Evolutionary conservation across 2,329 filamentous ascomycete genomes (phyloP), one percentile per base, ranked within the genome.

Genomic region (Aureobasidium subglaciale): DNA sequence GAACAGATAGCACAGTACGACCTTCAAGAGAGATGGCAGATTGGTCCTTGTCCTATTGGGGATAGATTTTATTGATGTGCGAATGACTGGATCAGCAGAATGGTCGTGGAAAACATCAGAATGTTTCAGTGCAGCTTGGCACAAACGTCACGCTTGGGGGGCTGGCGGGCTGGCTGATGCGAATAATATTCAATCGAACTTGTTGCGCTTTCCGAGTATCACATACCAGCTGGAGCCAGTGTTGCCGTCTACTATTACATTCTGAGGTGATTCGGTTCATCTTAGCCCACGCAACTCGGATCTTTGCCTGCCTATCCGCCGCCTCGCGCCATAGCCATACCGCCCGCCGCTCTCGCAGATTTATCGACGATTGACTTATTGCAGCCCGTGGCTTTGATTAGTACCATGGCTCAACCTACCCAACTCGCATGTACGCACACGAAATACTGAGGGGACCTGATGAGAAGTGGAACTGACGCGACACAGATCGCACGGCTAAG

Each of bases 351-450:
- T 45, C 46, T 40, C 35, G 34, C 48, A 38, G 24, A 41, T 29
- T 40, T 24, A 35, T 41, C 30, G 34, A 48, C 42, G n/a, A 48
- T 40, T 41, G 34, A 56, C 22, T 40, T 41, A 24, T 49, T 52
- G 48, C 25, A 52, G 49, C 41, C 48, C 56, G 56, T 57, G 56
- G 37, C 56, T 57, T 57, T 57, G 38, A 85, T 83, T 90, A 90
- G 88, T 85, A 54, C 50, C 83, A 96, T 96, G 90, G 88, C 89
- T 73, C 85, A 80, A 79, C 85, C 88, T 69, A 87, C 92, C 77
- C 92, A 96, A 84, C 88, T 96, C 84, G 89, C 90, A 75, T 96
- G 82, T 85, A 72, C 60, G 81, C 75, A n/a, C n/a, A n/a, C n/a
- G n/a, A n/a, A n/a, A n/a, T n/a, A n/a, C n/a, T n/a, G n/a, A n/a